Base-by-base conservation (phyloP, 2,329 filamentous ascomycete genomes). In the Trichoderma simmonsii region DNA sequence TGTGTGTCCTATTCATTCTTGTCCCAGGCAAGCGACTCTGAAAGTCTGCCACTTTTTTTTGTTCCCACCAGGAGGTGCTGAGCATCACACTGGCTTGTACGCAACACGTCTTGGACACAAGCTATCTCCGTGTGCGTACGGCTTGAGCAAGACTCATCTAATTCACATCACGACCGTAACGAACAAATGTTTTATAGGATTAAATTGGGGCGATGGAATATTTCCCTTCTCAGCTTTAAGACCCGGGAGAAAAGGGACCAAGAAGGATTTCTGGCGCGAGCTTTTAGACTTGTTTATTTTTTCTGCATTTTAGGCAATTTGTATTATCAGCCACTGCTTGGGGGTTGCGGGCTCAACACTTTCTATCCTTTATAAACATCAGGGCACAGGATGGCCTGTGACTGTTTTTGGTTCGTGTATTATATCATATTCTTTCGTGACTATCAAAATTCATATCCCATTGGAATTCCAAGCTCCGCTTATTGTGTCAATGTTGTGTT, bases 1-100 rank as follows among this genome's bases (percentile, higher is more conserved):
- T 98, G 15, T 93, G 93, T 77, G 88, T 96, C 72, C 85, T 99
- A 30, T 99, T 99, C 84, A 95, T 98, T 76, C 91, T 99, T 72
- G 96, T 99, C 5, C 96, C 96, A 1, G 95, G 96, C 70, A 97
- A 93, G 80, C 86, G 92, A 73, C 86, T 97, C 59, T 96, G 80
- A 84, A 73, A 68, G 18, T 6, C 24, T 26, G 61, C 24, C 21
- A 9, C 34, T 32, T 48, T 7, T 21, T 36, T 71, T 56, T 36
- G 43, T 51, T 63, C 26, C 11, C 34, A 30, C 60, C 71, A 9
- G 57, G 24, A 30, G 59, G 60, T 61, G 56, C 59, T 32, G 56
- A 64, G 39, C 62, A 57, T 67, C 54, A 66, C 30, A 28, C 61
- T 71, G 72, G 72, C 65, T 71, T 60, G 36, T 32, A 39, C 61